Evolutionary conservation across 306 rosid genomes (phyloP).

Genomic region (Lathyrus oleraceus): DNA sequence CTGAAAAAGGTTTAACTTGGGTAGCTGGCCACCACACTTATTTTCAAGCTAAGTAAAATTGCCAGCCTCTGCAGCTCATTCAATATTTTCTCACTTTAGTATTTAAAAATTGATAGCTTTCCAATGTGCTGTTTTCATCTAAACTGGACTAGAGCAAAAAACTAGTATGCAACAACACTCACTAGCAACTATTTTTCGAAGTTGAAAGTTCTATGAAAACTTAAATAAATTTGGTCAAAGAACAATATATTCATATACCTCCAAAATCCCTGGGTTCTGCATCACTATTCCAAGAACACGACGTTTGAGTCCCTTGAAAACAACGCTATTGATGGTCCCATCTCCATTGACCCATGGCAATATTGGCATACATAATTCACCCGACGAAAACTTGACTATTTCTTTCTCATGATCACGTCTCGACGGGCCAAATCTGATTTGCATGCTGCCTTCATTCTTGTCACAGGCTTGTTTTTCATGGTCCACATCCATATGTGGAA

Average conservation of each 20-base stretch:
- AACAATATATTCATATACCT: slow-evolving; percentile 55
- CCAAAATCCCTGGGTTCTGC: slow-evolving; percentile 94
- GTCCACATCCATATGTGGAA: slow-evolving; percentile 49
- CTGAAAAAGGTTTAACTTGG: slow-evolving; percentile 3
- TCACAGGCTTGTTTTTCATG: slow-evolving; percentile 44
- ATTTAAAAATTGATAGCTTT: slow-evolving; percentile 11
- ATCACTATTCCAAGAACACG: slow-evolving; percentile 86
- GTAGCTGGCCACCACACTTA: slow-evolving; percentile 6
- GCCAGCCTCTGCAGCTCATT: slow-evolving; percentile 19
- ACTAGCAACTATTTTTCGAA: background rate
- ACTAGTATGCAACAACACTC: slow-evolving; percentile 18
- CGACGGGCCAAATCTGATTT: slow-evolving; percentile 39
- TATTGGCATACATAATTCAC: slow-evolving; percentile 65
- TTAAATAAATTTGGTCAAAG: background rate
- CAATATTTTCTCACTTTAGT: slow-evolving; percentile 9
- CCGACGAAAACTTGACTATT: slow-evolving; percentile 40
- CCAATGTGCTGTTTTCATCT: slow-evolving; percentile 8
- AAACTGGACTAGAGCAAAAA: slow-evolving; percentile 17
- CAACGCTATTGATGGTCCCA: slow-evolving; percentile 69
- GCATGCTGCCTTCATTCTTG: slow-evolving; percentile 37
- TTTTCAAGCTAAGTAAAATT: slow-evolving; percentile 8
- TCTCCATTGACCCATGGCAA: slow-evolving; percentile 97
- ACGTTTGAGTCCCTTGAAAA: slow-evolving; percentile 76
- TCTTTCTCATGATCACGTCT: slow-evolving; percentile 41
- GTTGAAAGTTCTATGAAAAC: slow-evolving; percentile 15